Evolutionary conservation across 805 yeast genomes (phyloP), one percentile per base, ranked within the genome.

Genomic region (Tetrapisispora pingtungensis): DNA sequence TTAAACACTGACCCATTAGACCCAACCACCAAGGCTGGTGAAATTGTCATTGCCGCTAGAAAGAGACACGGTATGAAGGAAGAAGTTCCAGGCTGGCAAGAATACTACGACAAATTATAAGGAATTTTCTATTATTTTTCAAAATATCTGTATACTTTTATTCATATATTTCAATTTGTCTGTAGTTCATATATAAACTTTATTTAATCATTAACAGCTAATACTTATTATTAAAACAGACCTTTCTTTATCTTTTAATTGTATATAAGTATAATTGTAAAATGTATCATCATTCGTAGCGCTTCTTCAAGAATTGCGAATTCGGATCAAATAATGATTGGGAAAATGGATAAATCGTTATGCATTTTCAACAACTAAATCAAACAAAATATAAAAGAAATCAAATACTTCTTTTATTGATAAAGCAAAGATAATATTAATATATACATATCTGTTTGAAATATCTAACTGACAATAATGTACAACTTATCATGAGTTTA

Each of bases 11-110:
- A 87, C 73, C 94, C 94, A 69, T 74, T 83, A 59, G 97, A 90
- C 75, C 80, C 88, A 68, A 58, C 81, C 64, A 58, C 79, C 59
- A 77, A 77, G 73, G 77, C 82, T 59, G 83, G 83, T 70, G 66
- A 62, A 56, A 77, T 78, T 59, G 82, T 77, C 49, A 46, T 54
- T 45, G 80, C 71, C 57, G 72, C 80, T 73, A 85, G 97, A 78
- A 84, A 81, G 80, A 83, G 96, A 75, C 85, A 82, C 70, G 97
- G 97, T 79, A 69, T 85, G 79, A 90, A 90, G 84, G 89, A 85
- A 65, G 81, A 70, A 63, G 96, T 89, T 73, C 97, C 97, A 76
- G 95, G 93, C 71, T 90, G 89, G 84, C 95, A 86, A 78, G 96
- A 90, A 78, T 90, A 86, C 84, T 88, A 88, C 75, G 93, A 83